Base-by-base conservation (phyloP, 2,329 filamentous ascomycete genomes). In the Parastagonospora nodorum region DNA sequence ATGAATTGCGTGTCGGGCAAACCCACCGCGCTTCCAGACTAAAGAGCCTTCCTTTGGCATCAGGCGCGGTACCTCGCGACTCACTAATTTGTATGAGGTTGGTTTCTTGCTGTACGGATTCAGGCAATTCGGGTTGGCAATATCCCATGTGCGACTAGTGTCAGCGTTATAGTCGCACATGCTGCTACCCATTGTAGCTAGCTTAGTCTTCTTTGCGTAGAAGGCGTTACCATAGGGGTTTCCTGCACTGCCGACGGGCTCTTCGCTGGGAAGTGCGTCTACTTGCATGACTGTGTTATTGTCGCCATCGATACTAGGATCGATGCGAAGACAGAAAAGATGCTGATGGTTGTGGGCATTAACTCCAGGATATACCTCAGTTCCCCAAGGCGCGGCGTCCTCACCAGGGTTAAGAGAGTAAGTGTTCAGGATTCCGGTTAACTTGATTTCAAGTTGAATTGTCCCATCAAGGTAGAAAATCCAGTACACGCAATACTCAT, bases 271-370 rank as follows among this genome's bases (percentile, higher is more conserved):
- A 1, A 85, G 81, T 1, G 90, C 88, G 62, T 97, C 92, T 9
- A 88, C 86, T 75, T 92, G 84, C 78, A 91, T 92, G 51, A 96
- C 81, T 0, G 91, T 92, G 73, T 97, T 97, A 57, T 86, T 82
- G 1, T 87, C 84, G 0, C 92, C 92, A 68, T 96, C 92, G 48
- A 97, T 84, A 67, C 93, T 94, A 29, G 92, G 84, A 71, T 97
- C 89, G 37, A 96, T 79, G 36, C 92, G 89, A 36, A 97, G 78
- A 69, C 91, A 96, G 83, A 97, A 97, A 29, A 97, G 82, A 73
- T 97, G 92, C 75, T 97, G 92, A 74, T 97, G 92, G 77, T 96
- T 96, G 77, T 96, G 92, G 0, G 92, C 92, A 66, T 96, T 96
- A 67, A 96, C 91, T 35, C 90, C 87, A 0, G 90, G 89, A 67